These are phyloP conservation scores for Retiboletus flavoniger DNA, from an alignment of 1,284 basidiomycete genomes.

Conservation along the genomic window DNA sequence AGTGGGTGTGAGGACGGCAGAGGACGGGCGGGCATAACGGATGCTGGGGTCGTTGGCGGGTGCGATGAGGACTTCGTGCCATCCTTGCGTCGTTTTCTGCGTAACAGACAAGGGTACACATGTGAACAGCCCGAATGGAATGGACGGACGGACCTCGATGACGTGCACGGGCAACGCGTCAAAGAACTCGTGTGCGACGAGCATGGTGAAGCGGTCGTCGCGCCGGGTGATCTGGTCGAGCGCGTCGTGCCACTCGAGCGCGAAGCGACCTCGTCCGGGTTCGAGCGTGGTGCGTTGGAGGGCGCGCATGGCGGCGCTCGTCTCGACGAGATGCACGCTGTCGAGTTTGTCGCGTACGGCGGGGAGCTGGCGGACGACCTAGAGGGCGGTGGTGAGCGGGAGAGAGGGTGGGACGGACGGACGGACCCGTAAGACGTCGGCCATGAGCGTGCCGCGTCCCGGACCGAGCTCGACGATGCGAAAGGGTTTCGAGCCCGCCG, in stretches of 20 bases:
- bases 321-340: conserved; percentile 80
- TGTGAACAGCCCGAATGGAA: no score
- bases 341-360: conserved; percentile 42
- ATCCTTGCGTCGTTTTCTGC: conserved; percentile 77
- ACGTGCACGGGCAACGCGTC: conserved; percentile 94
- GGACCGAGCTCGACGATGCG: conserved; percentile 93
- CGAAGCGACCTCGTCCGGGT: conserved; percentile 30
- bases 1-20: conserved; percentile 2
- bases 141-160: conserved; percentile 61
- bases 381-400: neutral
- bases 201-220: conserved; percentile 72
- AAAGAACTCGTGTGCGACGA: conserved; percentile 97
- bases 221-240: conserved; percentile 64
- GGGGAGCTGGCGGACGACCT: conserved; percentile 58
- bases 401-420: neutral
- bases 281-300: conserved; percentile 55
- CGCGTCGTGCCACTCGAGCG: conserved; percentile 73
- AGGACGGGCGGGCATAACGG: conserved; percentile 26
- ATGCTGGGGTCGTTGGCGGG: conserved; percentile 33
- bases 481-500: conserved; percentile 54
- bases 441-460: conserved; percentile 89
- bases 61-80: conserved; percentile 85
- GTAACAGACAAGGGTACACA: no score
- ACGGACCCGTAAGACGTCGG: conserved; percentile 84
- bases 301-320: conserved; percentile 63